phyloP scores from a whole-genome alignment of 176 grass and related monocot species.

The Lolium multiflorum region DNA sequence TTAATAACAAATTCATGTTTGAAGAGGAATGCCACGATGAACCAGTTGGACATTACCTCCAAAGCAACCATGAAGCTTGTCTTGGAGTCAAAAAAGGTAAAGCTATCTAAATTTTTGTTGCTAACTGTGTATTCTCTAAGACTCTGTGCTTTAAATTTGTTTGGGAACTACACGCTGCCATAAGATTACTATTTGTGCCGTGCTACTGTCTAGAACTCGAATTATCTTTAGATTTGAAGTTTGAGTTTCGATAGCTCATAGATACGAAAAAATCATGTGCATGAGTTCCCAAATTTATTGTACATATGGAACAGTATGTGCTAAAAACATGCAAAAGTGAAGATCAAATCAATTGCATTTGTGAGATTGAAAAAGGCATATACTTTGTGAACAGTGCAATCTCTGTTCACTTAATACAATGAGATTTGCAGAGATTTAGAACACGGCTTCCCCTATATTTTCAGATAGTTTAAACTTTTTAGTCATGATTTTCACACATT shows the following conservation, averaged over 20 bases:
- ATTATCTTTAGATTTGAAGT: too few relatives aligned
- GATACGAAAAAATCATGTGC: conserved; percentile 25
- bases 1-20: conserved; percentile 46
- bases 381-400: background rate
- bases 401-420: conserved; percentile 9
- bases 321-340: too few relatives aligned
- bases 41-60: conserved; percentile 39
- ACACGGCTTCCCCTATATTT: background rate
- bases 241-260: background rate
- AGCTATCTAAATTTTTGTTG: background rate
- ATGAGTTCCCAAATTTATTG: conserved; percentile 15
- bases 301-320: background rate
- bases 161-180: conserved; percentile 7
- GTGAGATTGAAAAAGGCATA: background rate
- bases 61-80: conserved; percentile 43
- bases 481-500: background rate
- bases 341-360: too few relatives aligned
- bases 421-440: background rate
- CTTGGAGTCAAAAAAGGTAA: conserved; percentile 49
- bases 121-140: conserved; percentile 12
- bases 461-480: background rate
- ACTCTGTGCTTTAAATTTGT: background rate
- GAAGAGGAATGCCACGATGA: conserved; percentile 49
- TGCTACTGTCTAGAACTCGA: conserved; percentile 3
- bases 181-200: conserved; percentile 5